Conservation (phyloP, 2,329 filamentous ascomycete genomes). For the Xylariaceae sp. region DNA sequence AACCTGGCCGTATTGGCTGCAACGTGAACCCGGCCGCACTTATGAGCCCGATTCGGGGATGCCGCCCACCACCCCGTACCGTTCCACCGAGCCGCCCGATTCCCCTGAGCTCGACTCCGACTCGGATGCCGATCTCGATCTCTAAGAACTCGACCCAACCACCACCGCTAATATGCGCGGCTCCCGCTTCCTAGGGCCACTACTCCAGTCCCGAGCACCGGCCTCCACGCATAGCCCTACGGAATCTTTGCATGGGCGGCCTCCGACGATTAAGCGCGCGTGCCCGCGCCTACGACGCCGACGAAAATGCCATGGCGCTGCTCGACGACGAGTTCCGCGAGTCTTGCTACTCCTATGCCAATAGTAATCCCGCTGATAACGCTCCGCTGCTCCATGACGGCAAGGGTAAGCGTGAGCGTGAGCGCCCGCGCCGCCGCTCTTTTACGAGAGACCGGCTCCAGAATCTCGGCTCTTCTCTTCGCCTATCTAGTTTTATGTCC, state of each 20-base stretch:
- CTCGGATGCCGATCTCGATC: conserved; percentile 69
- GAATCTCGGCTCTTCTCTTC: conserved; percentile 45
- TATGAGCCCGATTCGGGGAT: conserved; percentile 41
- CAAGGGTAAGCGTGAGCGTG: too few relatives aligned
- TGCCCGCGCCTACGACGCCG: conserved; percentile 51
- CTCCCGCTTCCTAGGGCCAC: conserved; percentile 36
- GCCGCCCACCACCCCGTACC: conserved; percentile 47
- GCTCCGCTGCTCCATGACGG: conserved; percentile 58
- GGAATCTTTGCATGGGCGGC: conserved; percentile 61
- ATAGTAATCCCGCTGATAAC: conserved; percentile 60
- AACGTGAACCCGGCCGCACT: too few relatives aligned
- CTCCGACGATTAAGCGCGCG: conserved; percentile 57
- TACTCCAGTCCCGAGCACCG: conserved; percentile 41
- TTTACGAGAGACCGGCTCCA: conserved; percentile 34
- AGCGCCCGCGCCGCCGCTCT: conserved; percentile 27
- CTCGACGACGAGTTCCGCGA: conserved; percentile 53
- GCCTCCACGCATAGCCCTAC: conserved; percentile 59
- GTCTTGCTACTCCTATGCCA: conserved; percentile 52
- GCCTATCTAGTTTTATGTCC: conserved; percentile 62
- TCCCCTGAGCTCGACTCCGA: conserved; percentile 63
- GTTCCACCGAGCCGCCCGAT: conserved; percentile 55
- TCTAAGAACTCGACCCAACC: conserved; percentile 69
- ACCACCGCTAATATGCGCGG: conserved; percentile 28
- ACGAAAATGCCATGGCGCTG: conserved; percentile 61
- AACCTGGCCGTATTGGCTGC: too few relatives aligned